Conservation (phyloP, 176 grass and related monocot genomes). For the Oryza punctata region DNA sequence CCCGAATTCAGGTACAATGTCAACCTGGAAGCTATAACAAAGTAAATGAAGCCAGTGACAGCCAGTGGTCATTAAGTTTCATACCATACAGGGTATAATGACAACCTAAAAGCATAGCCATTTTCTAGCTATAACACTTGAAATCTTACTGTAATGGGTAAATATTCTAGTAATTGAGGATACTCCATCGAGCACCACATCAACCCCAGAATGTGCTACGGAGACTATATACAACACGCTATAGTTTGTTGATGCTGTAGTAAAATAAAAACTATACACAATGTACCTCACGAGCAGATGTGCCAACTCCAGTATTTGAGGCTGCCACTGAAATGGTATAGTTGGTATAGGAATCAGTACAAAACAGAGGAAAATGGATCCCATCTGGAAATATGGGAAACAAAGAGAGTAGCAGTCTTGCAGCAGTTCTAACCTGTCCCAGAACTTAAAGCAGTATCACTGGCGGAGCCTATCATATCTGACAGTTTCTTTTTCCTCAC, state of each 20-base stretch:
- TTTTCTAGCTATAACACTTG: neutral
- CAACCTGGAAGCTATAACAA: neutral
- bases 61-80: neutral
- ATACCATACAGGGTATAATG: neutral
- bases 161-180: neutral
- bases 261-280: constrained; percentile 22
- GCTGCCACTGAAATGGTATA: constrained; percentile 46
- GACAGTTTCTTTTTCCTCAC: constrained; percentile 98
- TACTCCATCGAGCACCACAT: neutral
- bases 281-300: constrained; percentile 71
- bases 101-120: neutral
- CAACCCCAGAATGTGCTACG: neutral
- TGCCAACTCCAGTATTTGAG: constrained; percentile 46
- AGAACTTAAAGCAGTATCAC: constrained; percentile 52
- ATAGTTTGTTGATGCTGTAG: neutral
- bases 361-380: constrained; percentile 1
- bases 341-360: constrained; percentile 10
- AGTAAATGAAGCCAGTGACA: neutral
- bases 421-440: constrained; percentile 56
- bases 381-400: neutral
- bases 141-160: neutral
- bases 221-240: neutral
- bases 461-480: constrained; percentile 87
- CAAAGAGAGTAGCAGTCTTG: neutral
- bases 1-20: neutral